phyloP scores from a whole-genome alignment of 495 filamentous ascomycete species.

The Talaromyces trachyspermus region DNA sequence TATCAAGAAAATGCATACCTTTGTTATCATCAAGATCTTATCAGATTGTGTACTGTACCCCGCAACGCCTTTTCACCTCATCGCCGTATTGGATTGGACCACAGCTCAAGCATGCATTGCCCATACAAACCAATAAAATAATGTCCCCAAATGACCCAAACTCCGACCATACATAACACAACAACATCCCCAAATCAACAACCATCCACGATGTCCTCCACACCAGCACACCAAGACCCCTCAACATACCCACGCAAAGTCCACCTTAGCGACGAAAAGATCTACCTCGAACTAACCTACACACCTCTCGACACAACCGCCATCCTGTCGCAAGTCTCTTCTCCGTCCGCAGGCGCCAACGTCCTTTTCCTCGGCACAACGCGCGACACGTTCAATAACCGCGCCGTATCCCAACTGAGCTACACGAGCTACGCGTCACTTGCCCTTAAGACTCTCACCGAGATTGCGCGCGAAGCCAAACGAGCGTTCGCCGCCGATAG shows the following conservation, averaged over 20 bases:
- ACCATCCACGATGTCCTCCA: neutral
- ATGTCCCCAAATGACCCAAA: no score
- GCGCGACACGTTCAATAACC: slow-evolving; percentile 68
- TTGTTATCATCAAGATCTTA: slow-evolving; percentile 1
- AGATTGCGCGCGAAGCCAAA: slow-evolving; percentile 55
- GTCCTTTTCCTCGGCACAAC: slow-evolving; percentile 88
- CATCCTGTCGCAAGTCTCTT: slow-evolving; percentile 61
- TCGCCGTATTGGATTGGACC: no score
- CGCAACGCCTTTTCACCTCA: neutral
- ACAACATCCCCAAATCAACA: neutral
- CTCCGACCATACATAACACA: neutral
- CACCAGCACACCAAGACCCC: slow-evolving; percentile 30
- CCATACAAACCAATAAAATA: no score
- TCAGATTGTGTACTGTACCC: neutral
- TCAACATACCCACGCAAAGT: slow-evolving; percentile 34
- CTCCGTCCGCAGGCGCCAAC: slow-evolving; percentile 77
- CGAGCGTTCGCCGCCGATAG: no score
- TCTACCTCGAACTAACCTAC: slow-evolving; percentile 50
- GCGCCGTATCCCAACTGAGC: slow-evolving; percentile 66
- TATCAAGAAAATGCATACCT: no score
- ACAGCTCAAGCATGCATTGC: no score
- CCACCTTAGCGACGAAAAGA: slow-evolving; percentile 23
- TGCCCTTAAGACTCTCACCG: slow-evolving; percentile 65
- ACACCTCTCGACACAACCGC: slow-evolving; percentile 49
- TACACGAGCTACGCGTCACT: slow-evolving; percentile 78